Conservation (phyloP, 1,284 basidiomycete genomes). For the Rhodotorula sp. region DNA sequence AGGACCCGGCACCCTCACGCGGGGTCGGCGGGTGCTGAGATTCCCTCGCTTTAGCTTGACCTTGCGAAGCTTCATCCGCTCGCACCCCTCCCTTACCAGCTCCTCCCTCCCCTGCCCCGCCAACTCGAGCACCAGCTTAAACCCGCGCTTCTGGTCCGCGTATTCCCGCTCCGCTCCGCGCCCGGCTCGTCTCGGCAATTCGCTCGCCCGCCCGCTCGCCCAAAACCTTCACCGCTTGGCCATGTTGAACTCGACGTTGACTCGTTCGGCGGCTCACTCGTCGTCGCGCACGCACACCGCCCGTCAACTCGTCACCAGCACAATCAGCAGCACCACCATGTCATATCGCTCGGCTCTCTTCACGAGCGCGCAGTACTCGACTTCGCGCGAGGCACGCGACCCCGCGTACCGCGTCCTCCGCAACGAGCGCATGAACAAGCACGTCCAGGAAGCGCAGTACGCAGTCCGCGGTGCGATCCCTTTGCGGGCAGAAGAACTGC, state of each 20-base stretch:
- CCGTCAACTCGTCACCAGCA: not conserved
- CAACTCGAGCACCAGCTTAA: not conserved
- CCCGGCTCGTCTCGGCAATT: not conserved
- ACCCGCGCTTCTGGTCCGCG: not conserved
- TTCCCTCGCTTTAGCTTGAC: no score
- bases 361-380: slow-evolving; percentile 1
- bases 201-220: not conserved
- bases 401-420: slow-evolving; percentile 43
- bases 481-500: slow-evolving; percentile 83
- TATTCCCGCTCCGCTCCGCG: not conserved
- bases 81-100: no score
- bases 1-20: no score
- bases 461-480: slow-evolving; percentile 96
- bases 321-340: slow-evolving; percentile 1
- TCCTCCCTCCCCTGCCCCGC: no score
- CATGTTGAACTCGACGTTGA: not conserved
- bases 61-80: no score
- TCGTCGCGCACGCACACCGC: not conserved
- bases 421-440: slow-evolving; percentile 62
- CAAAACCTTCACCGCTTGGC: not conserved
- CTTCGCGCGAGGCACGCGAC: slow-evolving; percentile 11
- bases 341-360: not conserved
- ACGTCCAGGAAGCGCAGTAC: slow-evolving; percentile 80
- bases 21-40: no score
- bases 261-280: not conserved